phyloP scores from a whole-genome alignment of 129 eudicot genomes.

The Scalesia atractyloides region DNA sequence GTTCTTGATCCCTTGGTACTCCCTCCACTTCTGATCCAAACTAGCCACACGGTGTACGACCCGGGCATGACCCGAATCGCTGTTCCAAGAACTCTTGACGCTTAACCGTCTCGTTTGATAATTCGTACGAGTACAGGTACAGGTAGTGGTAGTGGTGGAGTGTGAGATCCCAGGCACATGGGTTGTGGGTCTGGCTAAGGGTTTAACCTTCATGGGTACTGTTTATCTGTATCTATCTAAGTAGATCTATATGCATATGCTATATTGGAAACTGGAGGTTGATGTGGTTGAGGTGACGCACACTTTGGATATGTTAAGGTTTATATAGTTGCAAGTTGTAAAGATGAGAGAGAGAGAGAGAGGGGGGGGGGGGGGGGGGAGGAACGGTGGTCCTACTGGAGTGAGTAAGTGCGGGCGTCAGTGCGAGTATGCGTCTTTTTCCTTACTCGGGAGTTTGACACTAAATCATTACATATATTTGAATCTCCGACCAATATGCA shows the following conservation, averaged over 20 bases:
- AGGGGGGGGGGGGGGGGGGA: no score
- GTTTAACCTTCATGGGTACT: slow-evolving; percentile 36
- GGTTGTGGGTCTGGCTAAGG: slow-evolving; percentile 29
- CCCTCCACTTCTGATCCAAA: slow-evolving; percentile 67
- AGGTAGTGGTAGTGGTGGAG: not conserved
- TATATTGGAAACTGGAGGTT: slow-evolving; percentile 3
- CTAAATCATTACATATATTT: no score
- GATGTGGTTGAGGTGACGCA: slow-evolving; percentile 9
- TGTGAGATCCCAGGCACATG: slow-evolving; percentile 12
- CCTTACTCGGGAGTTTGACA: not conserved
- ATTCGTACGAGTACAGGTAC: not conserved
- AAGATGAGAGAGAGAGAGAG: not conserved
- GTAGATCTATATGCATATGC: not conserved
- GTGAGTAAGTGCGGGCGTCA: slow-evolving; percentile 1
- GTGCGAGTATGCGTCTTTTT: not conserved
- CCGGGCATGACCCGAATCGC: slow-evolving; percentile 26
- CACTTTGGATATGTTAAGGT: slow-evolving; percentile 3
- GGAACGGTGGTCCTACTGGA: slow-evolving; percentile 18
- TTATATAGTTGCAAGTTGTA: slow-evolving; percentile 25
- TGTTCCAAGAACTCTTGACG: slow-evolving; percentile 49
- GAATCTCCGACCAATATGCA: no score
- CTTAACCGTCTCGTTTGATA: slow-evolving; percentile 13
- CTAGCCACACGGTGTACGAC: slow-evolving; percentile 33
- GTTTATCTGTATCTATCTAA: not conserved
- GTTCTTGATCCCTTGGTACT: slow-evolving; percentile 72